Conservation (phyloP, 202 grass and related monocot species). For the Tripidium arundinaceum region DNA sequence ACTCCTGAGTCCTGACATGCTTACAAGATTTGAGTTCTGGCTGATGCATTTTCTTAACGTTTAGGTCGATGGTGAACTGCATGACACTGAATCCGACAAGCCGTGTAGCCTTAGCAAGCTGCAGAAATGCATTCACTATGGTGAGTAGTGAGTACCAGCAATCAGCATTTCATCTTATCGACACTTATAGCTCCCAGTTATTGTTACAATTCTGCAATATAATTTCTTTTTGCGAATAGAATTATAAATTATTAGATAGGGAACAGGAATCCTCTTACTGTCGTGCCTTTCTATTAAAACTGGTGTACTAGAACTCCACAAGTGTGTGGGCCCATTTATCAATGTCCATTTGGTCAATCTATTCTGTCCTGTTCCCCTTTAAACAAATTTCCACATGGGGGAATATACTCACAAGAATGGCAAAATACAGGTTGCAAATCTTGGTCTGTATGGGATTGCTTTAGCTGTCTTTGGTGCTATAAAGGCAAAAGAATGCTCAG, state of each 20-base stretch:
- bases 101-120: constrained; percentile 70
- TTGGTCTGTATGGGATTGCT: constrained; percentile 63
- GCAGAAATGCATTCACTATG: constrained; percentile 77
- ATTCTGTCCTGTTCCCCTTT: not conserved
- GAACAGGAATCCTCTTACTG: not conserved
- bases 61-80: constrained; percentile 88
- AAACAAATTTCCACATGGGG: constrained; percentile 8
- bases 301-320: not conserved
- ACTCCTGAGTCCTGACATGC: not conserved
- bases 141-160: constrained; percentile 28
- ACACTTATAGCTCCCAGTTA: not conserved
- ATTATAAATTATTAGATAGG: not conserved
- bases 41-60: not conserved
- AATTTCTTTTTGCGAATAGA: not conserved
- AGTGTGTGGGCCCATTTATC: not conserved
- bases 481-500: constrained; percentile 31
- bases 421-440: constrained; percentile 63
- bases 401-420: constrained; percentile 19
- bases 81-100: constrained; percentile 67
- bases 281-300: constrained; percentile 3
- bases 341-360: not conserved
- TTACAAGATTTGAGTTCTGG: not conserved
- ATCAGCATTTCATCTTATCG: not conserved
- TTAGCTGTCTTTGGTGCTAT: constrained; percentile 53
- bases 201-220: not conserved